A percentile compares a stretch with the other conserved stretches of the same genome.
Conservation (phyloP, 768 basidiomycete species). For the Collybiopsis confluens region DNA sequence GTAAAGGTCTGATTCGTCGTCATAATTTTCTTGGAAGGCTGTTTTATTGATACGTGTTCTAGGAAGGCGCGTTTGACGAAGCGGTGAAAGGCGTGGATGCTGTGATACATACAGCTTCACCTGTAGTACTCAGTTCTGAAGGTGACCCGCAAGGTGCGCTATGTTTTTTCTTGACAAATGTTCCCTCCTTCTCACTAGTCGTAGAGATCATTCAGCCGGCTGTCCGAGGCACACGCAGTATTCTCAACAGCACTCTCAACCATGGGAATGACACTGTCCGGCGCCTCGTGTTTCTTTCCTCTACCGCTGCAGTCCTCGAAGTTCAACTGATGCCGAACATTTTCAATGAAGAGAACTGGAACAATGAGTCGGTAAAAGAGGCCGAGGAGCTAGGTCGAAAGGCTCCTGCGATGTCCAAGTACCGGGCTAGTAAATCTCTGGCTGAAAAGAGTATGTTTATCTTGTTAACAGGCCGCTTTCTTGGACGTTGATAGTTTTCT, state of each 20-base stretch:
- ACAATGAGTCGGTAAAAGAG: slow-evolving; percentile 39
- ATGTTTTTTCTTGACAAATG: not conserved
- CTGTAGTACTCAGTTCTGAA: slow-evolving; percentile 34
- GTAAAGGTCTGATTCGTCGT: slow-evolving; percentile 30
- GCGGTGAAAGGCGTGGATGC: slow-evolving; percentile 59
- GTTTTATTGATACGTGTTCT: not conserved
- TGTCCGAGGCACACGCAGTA: slow-evolving; percentile 31
- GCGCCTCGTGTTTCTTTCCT: slow-evolving; percentile 68
- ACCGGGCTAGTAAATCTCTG: slow-evolving; percentile 59
- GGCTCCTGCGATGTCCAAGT: slow-evolving; percentile 37
- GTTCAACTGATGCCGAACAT: slow-evolving; percentile 20
- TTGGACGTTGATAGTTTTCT: not conserved
- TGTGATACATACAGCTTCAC: slow-evolving; percentile 52
- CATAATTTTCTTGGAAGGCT: not conserved
- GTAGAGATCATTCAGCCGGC: slow-evolving; percentile 15
- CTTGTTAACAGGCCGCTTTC: no score
- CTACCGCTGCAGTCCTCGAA: slow-evolving; percentile 44
- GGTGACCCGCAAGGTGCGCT: slow-evolving; percentile 26
- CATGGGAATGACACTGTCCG: slow-evolving; percentile 29
- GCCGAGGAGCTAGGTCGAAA: slow-evolving; percentile 46
- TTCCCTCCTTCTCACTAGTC: no score
- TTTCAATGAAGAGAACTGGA: slow-evolving; percentile 59
- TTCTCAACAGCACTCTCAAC: slow-evolving; percentile 30
- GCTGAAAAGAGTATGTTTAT: slow-evolving; percentile 49
- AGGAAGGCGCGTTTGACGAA: slow-evolving; percentile 56